Evolutionary conservation across 2,329 filamentous ascomycete species (phyloP), one percentile per base, ranked within the genome.

Genomic region (Phialocephala subalpina): DNA sequence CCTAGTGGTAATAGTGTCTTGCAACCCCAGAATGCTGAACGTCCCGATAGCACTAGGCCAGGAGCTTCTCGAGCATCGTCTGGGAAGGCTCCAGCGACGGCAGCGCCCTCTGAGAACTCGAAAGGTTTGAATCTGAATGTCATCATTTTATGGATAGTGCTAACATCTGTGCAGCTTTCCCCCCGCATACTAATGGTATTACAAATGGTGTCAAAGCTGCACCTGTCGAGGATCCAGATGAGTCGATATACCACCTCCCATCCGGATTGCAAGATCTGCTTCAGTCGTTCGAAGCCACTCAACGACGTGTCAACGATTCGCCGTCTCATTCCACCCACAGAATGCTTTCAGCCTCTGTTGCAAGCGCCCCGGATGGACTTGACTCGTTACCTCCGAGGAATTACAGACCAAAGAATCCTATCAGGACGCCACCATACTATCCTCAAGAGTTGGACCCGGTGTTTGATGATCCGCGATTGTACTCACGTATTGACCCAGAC

Each of bases 231-330:
- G 79, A 80, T 49, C 74, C 86, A 72, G 90, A 93, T 67, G 92
- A 97, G 79, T 96, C 92, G 14, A 91, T 97, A 73, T 99, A 95
- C 78, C 94, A 98, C 78, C 86, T 99, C 42, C 96, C 96, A 3
- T 88, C 94, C 7, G 93, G 92, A 35, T 82, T 99, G 62, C 92
- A 94, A 75, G 96, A 99, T 77, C 84, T 99, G 38, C 87, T 98
- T 20, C 93, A 97, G 65, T 94, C 94, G 0, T 97, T 94, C 75
- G 94, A 98, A 78, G 86, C 89, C 16, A 92, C 92, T 1, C 95
- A 92, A 80, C 89, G 88, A 74, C 88, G 91, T 36, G 82, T 86
- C 5, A 84, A 70, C 27, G 69, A 59, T 62, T 65, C 73, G 27
- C 72, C 86, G 22, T 88, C 91, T 61, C 87, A 89, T 38, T 84